Evolutionary conservation across 768 basidiomycete genomes (phyloP).

Genomic region (Suillus luteus): DNA sequence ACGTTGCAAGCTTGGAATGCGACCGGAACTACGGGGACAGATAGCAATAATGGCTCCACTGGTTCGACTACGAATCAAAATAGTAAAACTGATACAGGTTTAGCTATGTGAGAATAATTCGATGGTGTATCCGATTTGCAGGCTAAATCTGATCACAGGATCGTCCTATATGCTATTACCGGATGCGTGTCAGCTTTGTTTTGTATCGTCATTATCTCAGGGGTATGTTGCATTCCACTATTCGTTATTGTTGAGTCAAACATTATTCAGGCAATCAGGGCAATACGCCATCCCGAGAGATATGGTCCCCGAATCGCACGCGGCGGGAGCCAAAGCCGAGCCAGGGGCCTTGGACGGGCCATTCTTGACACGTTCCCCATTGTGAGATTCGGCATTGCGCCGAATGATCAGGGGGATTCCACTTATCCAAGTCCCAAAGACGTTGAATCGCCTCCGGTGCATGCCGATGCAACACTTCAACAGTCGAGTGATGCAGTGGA

Average conservation of each 20-base stretch:
- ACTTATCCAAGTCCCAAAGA: slow-evolving; percentile 31
- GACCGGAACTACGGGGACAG: slow-evolving; percentile 35
- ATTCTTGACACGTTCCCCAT: slow-evolving; percentile 96
- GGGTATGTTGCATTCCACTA: slow-evolving; percentile 48
- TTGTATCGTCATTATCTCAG: slow-evolving; percentile 80
- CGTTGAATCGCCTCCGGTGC: slow-evolving; percentile 27
- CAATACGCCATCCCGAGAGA: slow-evolving; percentile 85
- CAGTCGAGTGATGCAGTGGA: slow-evolving; percentile 18
- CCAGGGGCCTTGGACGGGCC: slow-evolving; percentile 85
- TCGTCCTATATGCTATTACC: slow-evolving; percentile 84
- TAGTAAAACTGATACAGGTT: slow-evolving; percentile 47
- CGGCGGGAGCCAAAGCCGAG: slow-evolving; percentile 60
- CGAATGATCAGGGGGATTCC: slow-evolving; percentile 16
- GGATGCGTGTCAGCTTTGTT: slow-evolving; percentile 87
- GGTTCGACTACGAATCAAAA: slow-evolving; percentile 17
- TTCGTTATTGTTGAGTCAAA: slow-evolving; percentile 13
- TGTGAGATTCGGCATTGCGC: slow-evolving; percentile 70
- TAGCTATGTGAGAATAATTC: slow-evolving; percentile 67
- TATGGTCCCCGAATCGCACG: slow-evolving; percentile 73
- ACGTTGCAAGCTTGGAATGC: slow-evolving; percentile 67
- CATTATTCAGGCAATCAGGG: slow-evolving; percentile 64
- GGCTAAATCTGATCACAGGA: slow-evolving; percentile 42
- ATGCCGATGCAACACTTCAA: slow-evolving; percentile 7
- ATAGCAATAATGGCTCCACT: slow-evolving; percentile 21
- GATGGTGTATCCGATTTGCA: slow-evolving; percentile 9